A percentile compares a stretch with the other conserved stretches of the same genome.
These are phyloP conservation scores for Tricholoma terreum DNA, from an alignment of 768 basidiomycete species.

Conservation along the genomic window DNA sequence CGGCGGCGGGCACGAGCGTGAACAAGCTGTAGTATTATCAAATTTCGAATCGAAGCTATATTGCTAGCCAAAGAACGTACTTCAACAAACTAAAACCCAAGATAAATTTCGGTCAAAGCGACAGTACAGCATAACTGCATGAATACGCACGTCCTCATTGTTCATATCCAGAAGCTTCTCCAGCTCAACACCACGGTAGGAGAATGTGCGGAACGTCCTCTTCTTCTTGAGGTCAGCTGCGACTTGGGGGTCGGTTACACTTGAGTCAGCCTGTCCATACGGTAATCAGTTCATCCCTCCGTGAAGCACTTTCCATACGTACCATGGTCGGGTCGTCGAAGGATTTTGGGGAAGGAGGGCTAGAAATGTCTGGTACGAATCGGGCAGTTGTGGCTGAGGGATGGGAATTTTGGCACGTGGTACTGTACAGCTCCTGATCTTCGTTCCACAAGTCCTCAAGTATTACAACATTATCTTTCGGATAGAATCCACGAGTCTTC, in stretches of 20 bases:
- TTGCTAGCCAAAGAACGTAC: constrained; percentile 39
- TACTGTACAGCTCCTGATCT: constrained; percentile 57
- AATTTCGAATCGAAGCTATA: constrained; percentile 1
- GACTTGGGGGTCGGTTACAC: constrained; percentile 85
- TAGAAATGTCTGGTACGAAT: constrained; percentile 24
- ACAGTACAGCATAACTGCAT: not conserved
- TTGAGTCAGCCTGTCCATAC: constrained; percentile 64
- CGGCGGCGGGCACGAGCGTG: constrained; percentile 98
- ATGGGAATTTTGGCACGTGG: constrained; percentile 37
- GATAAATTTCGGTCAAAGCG: not conserved
- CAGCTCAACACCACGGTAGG: constrained; percentile 97
- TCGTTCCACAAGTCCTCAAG: constrained; percentile 17
- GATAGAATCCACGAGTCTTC: constrained; percentile 96
- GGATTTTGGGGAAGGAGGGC: constrained; percentile 39
- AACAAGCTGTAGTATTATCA: constrained; percentile 61
- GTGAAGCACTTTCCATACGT: not conserved
- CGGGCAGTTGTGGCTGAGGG: constrained; percentile 38
- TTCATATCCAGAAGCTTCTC: constrained; percentile 95
- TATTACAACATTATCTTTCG: constrained; percentile 37
- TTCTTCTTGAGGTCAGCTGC: constrained; percentile 99
- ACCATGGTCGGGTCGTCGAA: constrained; percentile 41
- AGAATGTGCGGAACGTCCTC: constrained; percentile 98
- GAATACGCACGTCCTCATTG: constrained; percentile 84
- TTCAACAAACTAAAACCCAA: constrained; percentile 64
- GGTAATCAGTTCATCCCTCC: constrained; percentile 12